These are phyloP conservation scores for Arabidopsis suecica DNA, from an alignment of 345 rosid species.

Conservation along the genomic window DNA sequence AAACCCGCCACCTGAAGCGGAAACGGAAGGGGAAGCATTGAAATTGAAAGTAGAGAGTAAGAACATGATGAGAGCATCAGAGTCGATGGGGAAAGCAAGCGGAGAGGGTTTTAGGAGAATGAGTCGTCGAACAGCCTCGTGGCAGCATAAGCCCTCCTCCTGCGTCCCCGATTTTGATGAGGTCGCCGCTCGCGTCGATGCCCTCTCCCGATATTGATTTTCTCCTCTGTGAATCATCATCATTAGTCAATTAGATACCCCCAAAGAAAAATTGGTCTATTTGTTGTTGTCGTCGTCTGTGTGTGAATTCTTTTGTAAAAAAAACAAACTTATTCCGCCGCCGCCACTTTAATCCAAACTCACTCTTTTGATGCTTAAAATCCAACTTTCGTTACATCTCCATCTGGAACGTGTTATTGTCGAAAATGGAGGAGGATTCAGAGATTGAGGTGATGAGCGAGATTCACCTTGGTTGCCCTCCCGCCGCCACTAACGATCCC, in stretches of 20 bases:
- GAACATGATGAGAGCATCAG: conserved; percentile 34
- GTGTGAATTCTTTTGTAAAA: too few species aligned
- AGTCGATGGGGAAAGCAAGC: conserved; percentile 32
- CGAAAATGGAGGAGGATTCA: conserved; percentile 32
- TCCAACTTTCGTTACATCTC: too few species aligned
- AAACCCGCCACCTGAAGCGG: conserved; percentile 46
- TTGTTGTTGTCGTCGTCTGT: too few species aligned
- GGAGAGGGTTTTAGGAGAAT: conserved; percentile 30
- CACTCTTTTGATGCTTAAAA: too few species aligned
- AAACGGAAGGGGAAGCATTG: conserved; percentile 15
- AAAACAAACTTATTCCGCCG: too few species aligned
- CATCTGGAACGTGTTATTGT: too few species aligned
- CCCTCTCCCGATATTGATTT: conserved; percentile 35
- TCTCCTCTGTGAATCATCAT: neutral
- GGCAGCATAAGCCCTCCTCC: conserved; percentile 35
- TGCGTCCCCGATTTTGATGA: conserved; percentile 39
- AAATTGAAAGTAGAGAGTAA: neutral
- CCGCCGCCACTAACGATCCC: conserved; percentile 58
- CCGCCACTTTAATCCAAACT: too few species aligned
- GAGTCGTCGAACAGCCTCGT: conserved; percentile 42
- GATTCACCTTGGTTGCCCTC: conserved; percentile 84
- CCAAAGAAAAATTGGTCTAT: too few species aligned
- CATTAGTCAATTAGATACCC: neutral
- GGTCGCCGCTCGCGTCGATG: conserved; percentile 47
- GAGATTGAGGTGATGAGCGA: conserved; percentile 80